Conservation (phyloP, 2,329 filamentous ascomycete species). For the Cladophialophora bantiana region DNA sequence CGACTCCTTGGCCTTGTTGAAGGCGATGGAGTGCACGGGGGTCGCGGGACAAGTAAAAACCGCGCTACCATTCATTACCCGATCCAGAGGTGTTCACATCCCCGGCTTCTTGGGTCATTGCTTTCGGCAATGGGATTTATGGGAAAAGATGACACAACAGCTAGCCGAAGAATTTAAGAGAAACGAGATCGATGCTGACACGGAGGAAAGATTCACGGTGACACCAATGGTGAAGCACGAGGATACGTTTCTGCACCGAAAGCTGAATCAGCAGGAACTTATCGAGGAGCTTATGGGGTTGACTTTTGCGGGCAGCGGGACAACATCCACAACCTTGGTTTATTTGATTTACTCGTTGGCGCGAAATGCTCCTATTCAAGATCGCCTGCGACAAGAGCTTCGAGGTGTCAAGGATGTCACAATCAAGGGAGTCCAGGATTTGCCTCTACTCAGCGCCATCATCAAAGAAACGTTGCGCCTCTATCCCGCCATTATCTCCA, state of each 20-base stretch:
- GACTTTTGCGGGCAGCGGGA: constrained; percentile 28
- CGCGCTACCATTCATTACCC: constrained; percentile 6
- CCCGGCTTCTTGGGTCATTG: constrained; percentile 19
- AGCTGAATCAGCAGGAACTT: constrained; percentile 19
- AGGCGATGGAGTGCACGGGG: constrained; percentile 10
- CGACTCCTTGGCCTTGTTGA: constrained; percentile 14
- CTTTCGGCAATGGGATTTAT: constrained; percentile 14
- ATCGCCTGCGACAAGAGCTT: constrained; percentile 21
- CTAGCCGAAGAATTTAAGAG: not conserved
- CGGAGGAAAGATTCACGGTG: constrained; percentile 7
- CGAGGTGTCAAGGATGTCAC: not conserved
- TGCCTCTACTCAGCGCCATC: constrained; percentile 37
- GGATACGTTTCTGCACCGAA: constrained; percentile 19
- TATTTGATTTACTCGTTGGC: constrained; percentile 24
- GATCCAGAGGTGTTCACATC: not conserved
- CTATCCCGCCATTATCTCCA: constrained; percentile 38
- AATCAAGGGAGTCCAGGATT: constrained; percentile 3
- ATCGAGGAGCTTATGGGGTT: constrained; percentile 28
- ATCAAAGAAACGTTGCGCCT: constrained; percentile 39
- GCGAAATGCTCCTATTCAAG: constrained; percentile 2
- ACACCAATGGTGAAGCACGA: constrained; percentile 16
- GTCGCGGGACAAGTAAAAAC: constrained; percentile 3
- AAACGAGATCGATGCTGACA: not conserved
- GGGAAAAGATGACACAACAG: constrained; percentile 15
- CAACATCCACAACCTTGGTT: constrained; percentile 22